A percentile compares a stretch with the other conserved stretches of the same genome.
Evolutionary conservation across 1,284 basidiomycete genomes (phyloP).

Genomic region (Sphaerobolus stellatus): DNA sequence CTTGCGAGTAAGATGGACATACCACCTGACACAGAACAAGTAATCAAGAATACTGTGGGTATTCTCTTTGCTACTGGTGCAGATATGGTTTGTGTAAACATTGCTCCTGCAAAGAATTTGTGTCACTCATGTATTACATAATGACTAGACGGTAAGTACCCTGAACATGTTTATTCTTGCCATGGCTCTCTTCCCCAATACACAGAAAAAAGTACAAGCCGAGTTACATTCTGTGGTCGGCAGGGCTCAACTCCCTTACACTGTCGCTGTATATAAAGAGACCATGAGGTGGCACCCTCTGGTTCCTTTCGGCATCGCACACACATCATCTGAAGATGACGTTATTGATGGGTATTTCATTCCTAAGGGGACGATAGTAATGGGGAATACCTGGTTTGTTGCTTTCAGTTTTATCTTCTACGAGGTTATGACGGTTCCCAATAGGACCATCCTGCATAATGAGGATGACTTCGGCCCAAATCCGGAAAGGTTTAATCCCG

Average conservation of each 20-base stretch:
- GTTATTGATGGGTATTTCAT: background rate
- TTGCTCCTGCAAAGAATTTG: too few relatives aligned
- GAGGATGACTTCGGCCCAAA: background rate
- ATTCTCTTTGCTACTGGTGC: too few relatives aligned
- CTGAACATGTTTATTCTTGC: slow-evolving; percentile 26
- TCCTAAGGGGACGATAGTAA: background rate
- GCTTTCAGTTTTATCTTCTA: too few relatives aligned
- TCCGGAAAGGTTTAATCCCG: background rate
- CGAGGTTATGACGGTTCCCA: too few relatives aligned
- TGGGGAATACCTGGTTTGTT: background rate
- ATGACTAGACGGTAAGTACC: too few relatives aligned
- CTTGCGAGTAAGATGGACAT: too few relatives aligned
- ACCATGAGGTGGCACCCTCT: background rate
- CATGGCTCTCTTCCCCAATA: slow-evolving; percentile 24
- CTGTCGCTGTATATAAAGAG: background rate
- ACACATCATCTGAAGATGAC: background rate
- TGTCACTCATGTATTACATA: too few relatives aligned
- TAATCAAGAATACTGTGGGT: too few relatives aligned
- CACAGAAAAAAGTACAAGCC: slow-evolving; percentile 22
- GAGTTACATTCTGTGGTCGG: slow-evolving; percentile 27
- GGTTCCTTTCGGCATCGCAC: background rate
- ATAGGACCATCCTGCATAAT: background rate
- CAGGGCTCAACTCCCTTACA: slow-evolving; percentile 13
- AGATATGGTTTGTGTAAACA: too few relatives aligned
- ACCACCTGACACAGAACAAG: too few relatives aligned